A percentile compares a stretch with the other conserved stretches of the same genome.
Conservation (phyloP, 257 asterid species). For the Prunella vulgaris region DNA sequence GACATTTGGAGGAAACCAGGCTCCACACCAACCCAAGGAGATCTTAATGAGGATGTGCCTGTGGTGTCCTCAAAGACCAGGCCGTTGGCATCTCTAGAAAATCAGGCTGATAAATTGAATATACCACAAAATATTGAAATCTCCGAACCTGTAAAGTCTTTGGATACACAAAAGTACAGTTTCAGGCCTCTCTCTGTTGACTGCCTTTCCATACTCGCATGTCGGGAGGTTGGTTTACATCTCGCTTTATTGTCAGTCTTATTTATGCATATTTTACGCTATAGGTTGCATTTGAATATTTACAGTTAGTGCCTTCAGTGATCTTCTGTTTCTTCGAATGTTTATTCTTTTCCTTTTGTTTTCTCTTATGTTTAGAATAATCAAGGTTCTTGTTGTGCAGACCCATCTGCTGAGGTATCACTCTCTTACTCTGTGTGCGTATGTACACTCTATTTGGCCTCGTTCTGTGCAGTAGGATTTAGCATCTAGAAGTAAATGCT, state of each 20-base stretch:
- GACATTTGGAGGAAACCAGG: slow-evolving; percentile 65
- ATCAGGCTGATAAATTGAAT: slow-evolving; percentile 34
- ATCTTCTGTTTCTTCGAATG: slow-evolving; percentile 13
- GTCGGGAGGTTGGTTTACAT: slow-evolving; percentile 42
- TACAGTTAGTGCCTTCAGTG: background rate
- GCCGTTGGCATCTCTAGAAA: slow-evolving; percentile 32
- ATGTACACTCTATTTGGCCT: background rate
- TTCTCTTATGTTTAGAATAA: slow-evolving; percentile 40
- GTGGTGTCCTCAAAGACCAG: slow-evolving; percentile 31
- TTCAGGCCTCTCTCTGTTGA: slow-evolving; percentile 74
- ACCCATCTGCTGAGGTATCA: slow-evolving; percentile 68
- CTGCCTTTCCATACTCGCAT: slow-evolving; percentile 54
- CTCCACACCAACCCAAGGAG: slow-evolving; percentile 50
- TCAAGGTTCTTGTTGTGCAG: slow-evolving; percentile 67
- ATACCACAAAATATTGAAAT: slow-evolving; percentile 38
- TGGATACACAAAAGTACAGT: slow-evolving; percentile 65
- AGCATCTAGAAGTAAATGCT: background rate
- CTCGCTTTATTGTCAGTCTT: slow-evolving; percentile 14
- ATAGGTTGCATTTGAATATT: slow-evolving; percentile 14
- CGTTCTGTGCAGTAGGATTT: background rate
- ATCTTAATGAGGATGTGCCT: slow-evolving; percentile 34
- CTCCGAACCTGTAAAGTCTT: slow-evolving; percentile 42
- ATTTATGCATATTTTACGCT: slow-evolving; percentile 8
- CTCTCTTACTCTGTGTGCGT: background rate
- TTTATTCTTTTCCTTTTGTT: background rate